These are phyloP conservation scores for Dryadomyces quercus-mongolicae DNA, from an alignment of 2,329 filamentous ascomycete genomes.

Conservation along the genomic window DNA sequence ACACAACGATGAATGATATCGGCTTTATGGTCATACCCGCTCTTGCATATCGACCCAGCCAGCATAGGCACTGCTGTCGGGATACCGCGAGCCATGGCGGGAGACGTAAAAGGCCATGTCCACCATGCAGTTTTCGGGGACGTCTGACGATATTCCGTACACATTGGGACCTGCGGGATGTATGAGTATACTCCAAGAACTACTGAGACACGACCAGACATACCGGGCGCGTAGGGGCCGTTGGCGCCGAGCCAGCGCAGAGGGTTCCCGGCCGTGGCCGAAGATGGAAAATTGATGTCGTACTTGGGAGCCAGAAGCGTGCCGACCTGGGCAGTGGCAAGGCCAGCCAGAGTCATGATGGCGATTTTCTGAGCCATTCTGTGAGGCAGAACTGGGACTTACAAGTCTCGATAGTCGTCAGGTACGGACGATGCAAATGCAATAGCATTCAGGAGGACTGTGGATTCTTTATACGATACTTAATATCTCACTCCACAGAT, in stretches of 20 bases:
- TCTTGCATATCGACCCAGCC: slow-evolving; percentile 39
- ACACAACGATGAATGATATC: too few species aligned
- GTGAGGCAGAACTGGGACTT: neutral
- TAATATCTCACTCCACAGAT: too few species aligned
- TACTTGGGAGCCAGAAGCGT: neutral
- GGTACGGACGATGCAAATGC: too few species aligned
- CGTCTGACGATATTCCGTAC: slow-evolving; percentile 37
- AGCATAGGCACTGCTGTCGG: slow-evolving; percentile 46
- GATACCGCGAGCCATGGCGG: slow-evolving; percentile 52
- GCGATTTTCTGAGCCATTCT: neutral
- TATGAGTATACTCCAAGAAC: too few species aligned
- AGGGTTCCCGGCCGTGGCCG: slow-evolving; percentile 17
- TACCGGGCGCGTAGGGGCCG: slow-evolving; percentile 31
- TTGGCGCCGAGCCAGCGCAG: slow-evolving; percentile 39
- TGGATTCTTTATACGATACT: too few species aligned
- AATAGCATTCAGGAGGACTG: too few species aligned
- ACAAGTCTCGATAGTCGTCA: neutral
- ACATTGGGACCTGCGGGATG: slow-evolving; percentile 36
- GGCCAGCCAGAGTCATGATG: slow-evolving; percentile 6
- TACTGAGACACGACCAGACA: neutral
- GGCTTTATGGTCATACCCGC: slow-evolving; percentile 19
- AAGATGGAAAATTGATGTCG: slow-evolving; percentile 16
- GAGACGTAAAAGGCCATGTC: slow-evolving; percentile 48
- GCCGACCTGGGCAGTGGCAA: slow-evolving; percentile 15
- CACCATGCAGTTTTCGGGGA: slow-evolving; percentile 44